Conservation (phyloP, 768 basidiomycete genomes). For the Boletus edulis region DNA sequence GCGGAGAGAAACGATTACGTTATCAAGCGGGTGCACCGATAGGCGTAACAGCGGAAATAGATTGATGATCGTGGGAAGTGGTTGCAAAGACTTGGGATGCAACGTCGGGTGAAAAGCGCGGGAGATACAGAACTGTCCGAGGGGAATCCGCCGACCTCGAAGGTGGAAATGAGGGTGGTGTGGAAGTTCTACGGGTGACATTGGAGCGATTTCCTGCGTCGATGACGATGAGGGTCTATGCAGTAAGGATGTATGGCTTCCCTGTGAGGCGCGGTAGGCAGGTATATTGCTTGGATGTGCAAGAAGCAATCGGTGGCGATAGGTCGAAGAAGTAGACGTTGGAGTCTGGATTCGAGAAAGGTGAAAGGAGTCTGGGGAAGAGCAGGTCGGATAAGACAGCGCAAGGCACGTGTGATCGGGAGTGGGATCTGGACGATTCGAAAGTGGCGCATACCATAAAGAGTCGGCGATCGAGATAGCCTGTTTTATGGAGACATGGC, state of each 20-base stretch:
- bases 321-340: no score
- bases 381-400: slow-evolving; percentile 20
- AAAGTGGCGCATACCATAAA: slow-evolving; percentile 20
- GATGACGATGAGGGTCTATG: no score
- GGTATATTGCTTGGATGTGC: no score
- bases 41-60: slow-evolving; percentile 5
- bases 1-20: not conserved
- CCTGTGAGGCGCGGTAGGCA: no score
- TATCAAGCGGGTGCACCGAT: not conserved
- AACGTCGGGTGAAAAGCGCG: slow-evolving; percentile 5
- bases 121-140: not conserved
- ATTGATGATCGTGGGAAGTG: slow-evolving; percentile 3
- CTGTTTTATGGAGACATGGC: slow-evolving; percentile 2
- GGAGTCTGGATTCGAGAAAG: no score
- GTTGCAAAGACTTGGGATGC: not conserved
- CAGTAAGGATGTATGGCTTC: no score
- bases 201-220: no score
- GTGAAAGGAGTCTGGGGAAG: no score
- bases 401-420: slow-evolving; percentile 22
- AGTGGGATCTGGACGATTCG: slow-evolving; percentile 16
- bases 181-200: no score
- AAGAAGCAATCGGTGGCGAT: no score
- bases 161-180: no score
- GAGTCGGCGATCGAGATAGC: slow-evolving; percentile 24
- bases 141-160: no score